Base-by-base conservation (phyloP, 768 basidiomycete species). In the Tulasnella sp. region DNA sequence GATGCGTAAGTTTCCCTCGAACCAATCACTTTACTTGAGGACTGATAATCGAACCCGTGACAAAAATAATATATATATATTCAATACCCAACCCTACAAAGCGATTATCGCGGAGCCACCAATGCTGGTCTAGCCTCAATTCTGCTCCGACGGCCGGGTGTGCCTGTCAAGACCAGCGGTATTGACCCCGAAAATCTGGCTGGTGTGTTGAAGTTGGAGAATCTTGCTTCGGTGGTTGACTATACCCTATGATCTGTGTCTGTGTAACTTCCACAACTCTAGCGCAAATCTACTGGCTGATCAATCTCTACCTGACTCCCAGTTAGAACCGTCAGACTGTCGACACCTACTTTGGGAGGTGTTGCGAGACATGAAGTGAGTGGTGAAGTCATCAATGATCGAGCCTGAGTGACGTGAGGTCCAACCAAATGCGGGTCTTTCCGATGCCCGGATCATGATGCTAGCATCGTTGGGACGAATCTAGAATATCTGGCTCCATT, bases 71-170 rank as follows among this genome's bases (percentile, higher is more conserved):
- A 31, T 12, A 17, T 35, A n/a, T n/a, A 9, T 12, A 7, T 7
- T 35, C 17, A n/a, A 7, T 27, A 15, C n/a, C 29, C 25, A 15
- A 8, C 32, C 19, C 21, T 19, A 34, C 36, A 7, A 62, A 87
- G 85, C 49, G 85, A 87, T 62, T 86, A 82, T 64, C 36, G 72
- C 9, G 86, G 84, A 4, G 83, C 85, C 0, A 66, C 57, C 21
- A 66, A 65, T 4, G 77, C 77, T 17, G 80, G 81, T 15, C 72
- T 82, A 67, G 67, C 75, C 12, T 77, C 81, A 0, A 62, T 84
- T n/a, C 63, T 86, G 40, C 59, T 87, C 39, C 71, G 77, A 35
- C 69, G 85, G 59, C 67, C 66, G 15, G 75, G 76, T 23, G 17
- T 6, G 31, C 29, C 39, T 15, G 37, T 54, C 34, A 17, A 29